These are phyloP conservation scores for Phytophthora melonis DNA, from an alignment of 352 stramenopile species.

Conservation along the genomic window DNA sequence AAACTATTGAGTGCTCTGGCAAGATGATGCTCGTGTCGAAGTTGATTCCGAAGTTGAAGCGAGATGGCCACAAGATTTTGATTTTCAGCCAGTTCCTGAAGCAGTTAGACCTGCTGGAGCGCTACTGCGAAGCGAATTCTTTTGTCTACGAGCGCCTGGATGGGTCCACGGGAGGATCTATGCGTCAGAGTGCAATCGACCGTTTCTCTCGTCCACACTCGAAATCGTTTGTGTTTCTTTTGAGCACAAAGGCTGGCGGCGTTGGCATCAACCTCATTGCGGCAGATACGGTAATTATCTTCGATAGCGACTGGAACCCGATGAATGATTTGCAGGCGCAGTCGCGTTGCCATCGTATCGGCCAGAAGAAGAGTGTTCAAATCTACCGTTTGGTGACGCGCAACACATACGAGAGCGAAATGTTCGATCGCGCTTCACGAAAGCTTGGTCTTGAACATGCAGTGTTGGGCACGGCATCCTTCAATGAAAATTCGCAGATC, in stretches of 20 bases:
- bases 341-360: conserved; percentile 97
- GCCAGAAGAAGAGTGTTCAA: conserved; percentile 98
- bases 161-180: conserved; percentile 88
- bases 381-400: conserved; percentile 98
- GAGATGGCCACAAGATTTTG: conserved; percentile 94
- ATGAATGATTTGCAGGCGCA: conserved; percentile 94
- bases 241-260: conserved; percentile 98
- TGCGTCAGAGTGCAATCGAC: conserved; percentile 96
- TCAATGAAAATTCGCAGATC: conserved; percentile 93
- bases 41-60: conserved; percentile 91
- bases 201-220: conserved; percentile 95
- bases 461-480: conserved; percentile 95
- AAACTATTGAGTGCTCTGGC: conserved; percentile 85
- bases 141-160: conserved; percentile 93
- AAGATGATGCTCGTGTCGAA: conserved; percentile 94
- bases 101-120: conserved; percentile 94
- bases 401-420: conserved; percentile 99
- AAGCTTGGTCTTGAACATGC: conserved; percentile 99
- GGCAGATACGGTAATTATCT: conserved; percentile 99
- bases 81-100: conserved; percentile 97
- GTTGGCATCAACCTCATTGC: conserved; percentile 99
- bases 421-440: conserved; percentile 98
- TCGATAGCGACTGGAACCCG: conserved; percentile 99
- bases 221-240: conserved; percentile 98
- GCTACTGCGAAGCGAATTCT: conserved; percentile 92